phyloP scores from a whole-genome alignment of 352 stramenopile genomes.

The Aphanomyces cochlioides region DNA sequence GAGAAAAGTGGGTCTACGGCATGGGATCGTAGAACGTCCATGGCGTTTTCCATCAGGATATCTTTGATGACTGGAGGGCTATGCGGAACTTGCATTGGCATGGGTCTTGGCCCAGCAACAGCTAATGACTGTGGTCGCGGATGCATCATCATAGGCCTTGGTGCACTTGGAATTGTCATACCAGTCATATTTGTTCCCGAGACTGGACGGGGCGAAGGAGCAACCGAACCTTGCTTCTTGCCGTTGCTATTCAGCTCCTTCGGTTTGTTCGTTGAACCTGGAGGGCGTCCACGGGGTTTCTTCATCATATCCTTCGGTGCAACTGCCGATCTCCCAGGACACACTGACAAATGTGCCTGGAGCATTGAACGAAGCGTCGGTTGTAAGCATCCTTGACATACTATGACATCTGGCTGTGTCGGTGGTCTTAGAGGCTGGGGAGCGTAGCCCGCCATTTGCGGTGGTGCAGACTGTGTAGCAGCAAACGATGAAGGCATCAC shows the following conservation, averaged over 20 bases:
- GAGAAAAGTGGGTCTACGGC: conserved; percentile 63
- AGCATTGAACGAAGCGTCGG: neutral
- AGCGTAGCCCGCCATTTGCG: neutral
- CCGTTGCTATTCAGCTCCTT: neutral
- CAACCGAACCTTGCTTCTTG: neutral
- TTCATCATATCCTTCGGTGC: conserved; percentile 5
- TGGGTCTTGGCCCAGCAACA: neutral
- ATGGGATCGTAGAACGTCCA: neutral
- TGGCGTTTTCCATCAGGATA: conserved; percentile 9
- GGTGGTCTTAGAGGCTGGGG: neutral
- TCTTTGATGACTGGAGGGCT: neutral
- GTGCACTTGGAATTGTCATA: neutral
- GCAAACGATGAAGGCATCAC: neutral
- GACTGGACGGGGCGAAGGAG: neutral
- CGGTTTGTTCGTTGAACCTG: conserved; percentile 3
- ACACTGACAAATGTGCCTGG: neutral
- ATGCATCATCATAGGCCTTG: conserved; percentile 3
- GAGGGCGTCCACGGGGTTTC: conserved; percentile 6
- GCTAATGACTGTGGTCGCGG: neutral
- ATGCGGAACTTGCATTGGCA: neutral
- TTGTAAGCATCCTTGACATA: conserved; percentile 5
- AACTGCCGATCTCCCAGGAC: neutral
- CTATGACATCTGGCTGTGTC: neutral
- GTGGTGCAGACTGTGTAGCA: neutral
- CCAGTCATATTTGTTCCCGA: neutral